phyloP scores from a whole-genome alignment of 2,329 filamentous ascomycete genomes.

The Aspergillus sp. region DNA sequence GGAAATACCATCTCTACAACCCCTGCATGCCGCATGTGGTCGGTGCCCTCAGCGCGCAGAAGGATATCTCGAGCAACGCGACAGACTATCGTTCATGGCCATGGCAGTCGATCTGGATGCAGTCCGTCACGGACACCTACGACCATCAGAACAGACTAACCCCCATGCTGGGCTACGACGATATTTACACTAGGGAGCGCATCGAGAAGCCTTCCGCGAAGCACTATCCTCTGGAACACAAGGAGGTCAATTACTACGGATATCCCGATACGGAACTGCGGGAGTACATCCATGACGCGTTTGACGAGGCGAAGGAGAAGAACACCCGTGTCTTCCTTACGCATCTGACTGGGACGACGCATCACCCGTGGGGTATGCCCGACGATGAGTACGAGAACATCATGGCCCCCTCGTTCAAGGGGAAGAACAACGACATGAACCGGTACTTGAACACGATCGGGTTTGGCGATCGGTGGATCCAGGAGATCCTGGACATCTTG shows the following conservation, averaged over 20 bases:
- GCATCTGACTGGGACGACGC: constrained; percentile 35
- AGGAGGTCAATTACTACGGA: constrained; percentile 35
- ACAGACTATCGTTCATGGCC: constrained; percentile 32
- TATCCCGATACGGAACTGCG: constrained; percentile 32
- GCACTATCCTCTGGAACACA: constrained; percentile 24
- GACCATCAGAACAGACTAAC: constrained; percentile 31
- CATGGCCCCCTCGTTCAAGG: constrained; percentile 18
- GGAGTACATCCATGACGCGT: constrained; percentile 34
- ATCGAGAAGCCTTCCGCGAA: constrained; percentile 25
- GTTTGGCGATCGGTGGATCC: constrained; percentile 34
- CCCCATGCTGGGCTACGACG: constrained; percentile 27
- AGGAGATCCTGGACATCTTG: constrained; percentile 29
- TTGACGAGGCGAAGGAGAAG: constrained; percentile 31
- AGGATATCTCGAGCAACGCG: constrained; percentile 19
- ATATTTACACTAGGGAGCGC: constrained; percentile 28
- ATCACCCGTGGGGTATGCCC: constrained; percentile 34
- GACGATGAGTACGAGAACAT: constrained; percentile 26
- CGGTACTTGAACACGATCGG: constrained; percentile 22
- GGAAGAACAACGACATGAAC: constrained; percentile 10
- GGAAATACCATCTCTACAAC: constrained; percentile 44
- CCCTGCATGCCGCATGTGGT: constrained; percentile 45
- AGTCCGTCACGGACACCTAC: constrained; percentile 32
- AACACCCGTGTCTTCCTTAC: constrained; percentile 33
- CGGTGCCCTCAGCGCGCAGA: constrained; percentile 24
- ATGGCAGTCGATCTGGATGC: constrained; percentile 36